Evolutionary conservation across 2,329 filamentous ascomycete genomes (phyloP).

Genomic region (Verticillium tricorpus): DNA sequence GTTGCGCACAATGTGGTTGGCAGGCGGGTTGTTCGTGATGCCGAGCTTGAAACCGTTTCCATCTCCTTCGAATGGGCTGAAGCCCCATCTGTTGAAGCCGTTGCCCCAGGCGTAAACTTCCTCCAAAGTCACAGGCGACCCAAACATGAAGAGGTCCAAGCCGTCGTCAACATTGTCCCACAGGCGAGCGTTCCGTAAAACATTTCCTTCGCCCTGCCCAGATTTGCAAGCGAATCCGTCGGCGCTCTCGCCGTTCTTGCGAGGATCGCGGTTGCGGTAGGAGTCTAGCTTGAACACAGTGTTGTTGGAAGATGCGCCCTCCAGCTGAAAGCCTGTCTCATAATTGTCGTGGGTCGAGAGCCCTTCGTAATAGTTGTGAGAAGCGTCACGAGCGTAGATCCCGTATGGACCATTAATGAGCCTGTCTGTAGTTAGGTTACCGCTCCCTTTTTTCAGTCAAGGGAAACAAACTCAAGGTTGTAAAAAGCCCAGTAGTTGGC

Average conservation of each 20-base stretch:
- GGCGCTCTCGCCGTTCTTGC: conserved; percentile 44
- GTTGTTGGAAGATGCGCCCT: conserved; percentile 25
- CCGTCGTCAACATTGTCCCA: conserved; percentile 47
- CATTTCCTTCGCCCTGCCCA: conserved; percentile 38
- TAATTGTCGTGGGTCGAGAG: conserved; percentile 29
- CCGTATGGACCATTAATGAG: conserved; percentile 28
- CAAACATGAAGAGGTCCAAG: conserved; percentile 37
- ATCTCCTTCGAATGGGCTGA: conserved; percentile 36
- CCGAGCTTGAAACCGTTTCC: conserved; percentile 44
- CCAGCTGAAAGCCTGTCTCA: conserved; percentile 27
- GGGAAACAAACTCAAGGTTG: conserved; percentile 20
- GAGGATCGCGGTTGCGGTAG: conserved; percentile 35
- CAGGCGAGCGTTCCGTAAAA: conserved; percentile 35
- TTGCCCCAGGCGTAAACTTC: conserved; percentile 40
- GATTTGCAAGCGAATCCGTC: conserved; percentile 43
- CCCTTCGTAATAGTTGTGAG: conserved; percentile 25
- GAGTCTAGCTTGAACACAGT: conserved; percentile 34
- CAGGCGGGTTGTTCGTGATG: conserved; percentile 30
- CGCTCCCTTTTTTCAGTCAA: background rate
- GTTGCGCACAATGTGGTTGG: conserved; percentile 37
- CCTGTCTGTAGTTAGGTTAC: conserved; percentile 7
- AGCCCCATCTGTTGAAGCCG: conserved; percentile 36
- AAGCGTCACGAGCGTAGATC: conserved; percentile 25
- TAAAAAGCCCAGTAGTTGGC: conserved; percentile 40
- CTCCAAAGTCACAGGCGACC: conserved; percentile 32